Evolutionary conservation across 1,139 yeast genomes (phyloP).

Genomic region (Hyphopichia khmerensis): DNA sequence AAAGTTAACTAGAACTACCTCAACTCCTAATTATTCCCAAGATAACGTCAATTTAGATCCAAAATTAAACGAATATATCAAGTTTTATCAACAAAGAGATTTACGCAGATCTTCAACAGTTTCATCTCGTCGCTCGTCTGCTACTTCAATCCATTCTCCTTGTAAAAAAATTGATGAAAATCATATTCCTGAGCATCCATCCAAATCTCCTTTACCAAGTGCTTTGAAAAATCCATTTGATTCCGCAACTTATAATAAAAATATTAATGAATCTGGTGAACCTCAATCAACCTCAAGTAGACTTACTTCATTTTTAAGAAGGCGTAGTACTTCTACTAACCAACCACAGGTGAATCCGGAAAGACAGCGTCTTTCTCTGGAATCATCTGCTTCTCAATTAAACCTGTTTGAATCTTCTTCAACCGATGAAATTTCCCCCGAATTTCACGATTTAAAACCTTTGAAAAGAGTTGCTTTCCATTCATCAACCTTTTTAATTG

Average conservation of each 20-base stretch:
- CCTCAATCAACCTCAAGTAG: slow-evolving; percentile 14
- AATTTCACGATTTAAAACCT: slow-evolving; percentile 33
- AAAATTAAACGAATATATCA: slow-evolving; percentile 56
- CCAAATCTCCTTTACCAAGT: slow-evolving; percentile 45
- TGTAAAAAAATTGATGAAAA: slow-evolving; percentile 3
- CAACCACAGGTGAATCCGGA: slow-evolving; percentile 8
- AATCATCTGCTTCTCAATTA: background rate
- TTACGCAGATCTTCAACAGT: slow-evolving; percentile 5
- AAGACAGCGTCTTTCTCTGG: slow-evolving; percentile 14
- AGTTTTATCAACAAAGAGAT: slow-evolving; percentile 44
- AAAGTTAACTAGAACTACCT: slow-evolving; percentile 14
- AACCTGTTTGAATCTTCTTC: background rate
- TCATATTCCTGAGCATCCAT: slow-evolving; percentile 16
- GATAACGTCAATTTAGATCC: slow-evolving; percentile 40
- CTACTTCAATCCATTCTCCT: slow-evolving; percentile 5
- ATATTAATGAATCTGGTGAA: slow-evolving; percentile 1
- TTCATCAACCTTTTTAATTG: slow-evolving; percentile 66
- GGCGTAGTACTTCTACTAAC: slow-evolving; percentile 19
- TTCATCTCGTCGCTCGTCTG: slow-evolving; percentile 4
- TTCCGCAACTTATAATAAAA: slow-evolving; percentile 9
- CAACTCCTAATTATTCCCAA: slow-evolving; percentile 13
- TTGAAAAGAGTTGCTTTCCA: slow-evolving; percentile 73
- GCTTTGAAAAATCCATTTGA: slow-evolving; percentile 33
- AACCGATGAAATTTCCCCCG: slow-evolving; percentile 16
- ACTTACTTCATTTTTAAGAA: slow-evolving; percentile 26